Percentiles rank a stretch among this genome's conserved stretches.
phyloP scores from a whole-genome alignment of 805 yeast genomes.

The Wickerhamomyces rabaulensis region DNA sequence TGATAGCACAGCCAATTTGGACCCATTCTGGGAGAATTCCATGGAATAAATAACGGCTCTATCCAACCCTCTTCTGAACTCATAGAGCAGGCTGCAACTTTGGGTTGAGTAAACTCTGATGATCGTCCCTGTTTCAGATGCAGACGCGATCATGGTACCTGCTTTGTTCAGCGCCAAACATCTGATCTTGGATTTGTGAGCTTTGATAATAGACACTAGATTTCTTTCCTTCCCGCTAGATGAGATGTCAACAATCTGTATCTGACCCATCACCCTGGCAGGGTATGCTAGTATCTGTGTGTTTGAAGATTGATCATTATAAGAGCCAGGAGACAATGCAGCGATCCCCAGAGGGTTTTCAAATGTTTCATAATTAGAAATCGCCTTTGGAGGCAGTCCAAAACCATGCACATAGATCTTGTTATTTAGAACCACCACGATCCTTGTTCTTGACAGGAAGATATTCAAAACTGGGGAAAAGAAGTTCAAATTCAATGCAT shows the following conservation, averaged over 20 bases:
- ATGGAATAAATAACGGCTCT: conserved; percentile 76
- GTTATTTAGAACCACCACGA: conserved; percentile 65
- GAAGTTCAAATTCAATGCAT: conserved; percentile 70
- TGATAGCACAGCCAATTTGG: conserved; percentile 75
- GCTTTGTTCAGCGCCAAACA: conserved; percentile 57
- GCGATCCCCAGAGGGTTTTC: conserved; percentile 25
- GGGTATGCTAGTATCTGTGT: conserved; percentile 69
- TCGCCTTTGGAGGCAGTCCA: conserved; percentile 67
- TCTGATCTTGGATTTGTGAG: conserved; percentile 65
- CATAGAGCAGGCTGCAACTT: conserved; percentile 67
- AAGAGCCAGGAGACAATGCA: conserved; percentile 22
- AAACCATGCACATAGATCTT: conserved; percentile 75
- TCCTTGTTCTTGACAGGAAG: conserved; percentile 65
- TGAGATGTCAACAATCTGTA: conserved; percentile 72
- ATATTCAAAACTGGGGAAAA: conserved; percentile 71
- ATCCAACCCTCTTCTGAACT: conserved; percentile 88
- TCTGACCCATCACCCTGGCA: conserved; percentile 68
- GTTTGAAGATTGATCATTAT: conserved; percentile 20
- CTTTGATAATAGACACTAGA: conserved; percentile 64
- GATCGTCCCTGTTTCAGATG: conserved; percentile 78
- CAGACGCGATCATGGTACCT: conserved; percentile 72
- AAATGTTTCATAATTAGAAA: conserved; percentile 28
- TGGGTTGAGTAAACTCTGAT: conserved; percentile 67
- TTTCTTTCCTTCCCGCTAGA: conserved; percentile 60
- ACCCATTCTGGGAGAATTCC: conserved; percentile 75